Evolutionary conservation across 1,284 basidiomycete genomes (phyloP).

Genomic region (Pseudozyma hubeiensis): DNA sequence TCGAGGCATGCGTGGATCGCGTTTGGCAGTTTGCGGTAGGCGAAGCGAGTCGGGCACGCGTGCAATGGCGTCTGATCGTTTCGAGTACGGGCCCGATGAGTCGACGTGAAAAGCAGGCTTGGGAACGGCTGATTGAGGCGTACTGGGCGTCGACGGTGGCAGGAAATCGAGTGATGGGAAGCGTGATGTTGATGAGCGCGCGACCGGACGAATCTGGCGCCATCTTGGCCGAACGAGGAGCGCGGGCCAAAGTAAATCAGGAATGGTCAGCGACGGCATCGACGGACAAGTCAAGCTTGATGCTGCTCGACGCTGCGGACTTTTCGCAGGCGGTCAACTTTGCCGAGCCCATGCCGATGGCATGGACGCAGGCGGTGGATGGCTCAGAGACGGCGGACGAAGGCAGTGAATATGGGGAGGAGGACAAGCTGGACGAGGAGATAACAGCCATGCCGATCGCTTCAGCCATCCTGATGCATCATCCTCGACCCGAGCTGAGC

Average conservation of each 20-base stretch:
- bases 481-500: constrained; percentile 6
- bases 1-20: constrained; percentile 30
- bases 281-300: constrained; percentile 11
- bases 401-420: background rate
- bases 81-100: constrained; percentile 26
- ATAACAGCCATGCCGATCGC: background rate
- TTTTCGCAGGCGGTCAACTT: constrained; percentile 31
- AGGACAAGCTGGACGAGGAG: background rate
- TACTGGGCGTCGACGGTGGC: constrained; percentile 5
- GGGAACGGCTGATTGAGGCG: constrained; percentile 18
- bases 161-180: constrained; percentile 15
- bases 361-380: constrained; percentile 26
- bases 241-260: constrained; percentile 3
- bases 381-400: too few relatives aligned
- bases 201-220: constrained; percentile 23
- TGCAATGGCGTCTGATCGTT: constrained; percentile 48
- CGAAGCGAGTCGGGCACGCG: constrained; percentile 36
- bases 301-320: constrained; percentile 31
- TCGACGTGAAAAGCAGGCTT: constrained; percentile 28
- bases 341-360: constrained; percentile 19
- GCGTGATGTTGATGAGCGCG: constrained; percentile 28
- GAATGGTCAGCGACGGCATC: constrained; percentile 13
- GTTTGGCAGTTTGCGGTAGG: constrained; percentile 47
- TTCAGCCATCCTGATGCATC: constrained; percentile 23
- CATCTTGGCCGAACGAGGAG: constrained; percentile 14